Conservation (phyloP, 129 eudicot genomes). For the Helianthus annuus region DNA sequence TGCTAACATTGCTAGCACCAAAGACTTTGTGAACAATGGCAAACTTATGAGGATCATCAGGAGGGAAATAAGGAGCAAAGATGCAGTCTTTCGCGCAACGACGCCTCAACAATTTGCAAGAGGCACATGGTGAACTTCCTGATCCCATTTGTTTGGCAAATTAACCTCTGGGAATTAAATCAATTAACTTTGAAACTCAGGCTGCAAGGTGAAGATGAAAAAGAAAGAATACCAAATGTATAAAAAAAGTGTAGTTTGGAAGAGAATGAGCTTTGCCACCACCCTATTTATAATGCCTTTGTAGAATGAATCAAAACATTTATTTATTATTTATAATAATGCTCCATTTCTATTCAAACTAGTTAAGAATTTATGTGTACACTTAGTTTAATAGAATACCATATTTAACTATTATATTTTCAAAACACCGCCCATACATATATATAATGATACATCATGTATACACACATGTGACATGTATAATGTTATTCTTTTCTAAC, state of each 20-base stretch:
- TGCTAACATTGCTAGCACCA: slow-evolving; percentile 97
- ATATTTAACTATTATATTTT: neutral
- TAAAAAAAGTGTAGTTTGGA: slow-evolving; percentile 44
- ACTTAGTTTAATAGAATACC: slow-evolving; percentile 2
- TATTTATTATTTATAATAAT: neutral
- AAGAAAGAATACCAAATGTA: slow-evolving; percentile 9
- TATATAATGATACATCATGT: neutral
- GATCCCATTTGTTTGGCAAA: slow-evolving; percentile 44
- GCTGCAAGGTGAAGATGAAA: slow-evolving; percentile 24
- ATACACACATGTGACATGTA: slow-evolving; percentile 1
- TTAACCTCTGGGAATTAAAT: slow-evolving; percentile 13
- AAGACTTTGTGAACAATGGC: slow-evolving; percentile 97
- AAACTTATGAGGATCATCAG: slow-evolving; percentile 96
- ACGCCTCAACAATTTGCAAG: slow-evolving; percentile 86
- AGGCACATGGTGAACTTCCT: slow-evolving; percentile 95
- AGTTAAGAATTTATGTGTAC: slow-evolving; percentile 10
- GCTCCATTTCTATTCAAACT: slow-evolving; percentile 15
- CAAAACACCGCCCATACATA: slow-evolving; percentile 10
- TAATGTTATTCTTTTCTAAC: neutral
- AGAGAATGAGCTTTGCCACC: slow-evolving; percentile 50
- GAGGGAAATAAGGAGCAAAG: slow-evolving; percentile 94
- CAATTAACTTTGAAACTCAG: slow-evolving; percentile 6
- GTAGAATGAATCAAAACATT: slow-evolving; percentile 30
- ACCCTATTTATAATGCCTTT: slow-evolving; percentile 58
- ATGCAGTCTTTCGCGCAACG: slow-evolving; percentile 91